Percentiles rank a stretch among this genome's conserved stretches.
Evolutionary conservation across 306 rosid genomes (phyloP).

Genomic region (Cicer chorassanicum): DNA sequence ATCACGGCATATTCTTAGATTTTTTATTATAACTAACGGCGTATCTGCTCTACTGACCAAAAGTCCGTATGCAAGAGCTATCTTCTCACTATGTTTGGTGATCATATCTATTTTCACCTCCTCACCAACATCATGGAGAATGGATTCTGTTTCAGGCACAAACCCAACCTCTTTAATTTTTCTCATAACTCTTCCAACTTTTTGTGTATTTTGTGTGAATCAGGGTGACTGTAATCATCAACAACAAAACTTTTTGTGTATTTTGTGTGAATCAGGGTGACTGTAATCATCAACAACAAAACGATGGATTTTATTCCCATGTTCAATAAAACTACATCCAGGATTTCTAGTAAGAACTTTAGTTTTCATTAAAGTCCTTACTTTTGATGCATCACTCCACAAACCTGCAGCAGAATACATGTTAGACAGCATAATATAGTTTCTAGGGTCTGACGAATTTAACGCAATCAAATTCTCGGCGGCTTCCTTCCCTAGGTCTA

Average conservation of each 20-base stretch:
- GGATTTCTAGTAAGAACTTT: slow-evolving; percentile 57
- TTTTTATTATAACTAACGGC: slow-evolving; percentile 66
- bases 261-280: slow-evolving; percentile 65
- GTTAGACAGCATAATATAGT: slow-evolving; percentile 74
- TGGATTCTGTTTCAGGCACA: slow-evolving; percentile 62
- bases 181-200: slow-evolving; percentile 63
- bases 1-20: slow-evolving; percentile 75
- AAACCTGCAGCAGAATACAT: slow-evolving; percentile 68
- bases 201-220: slow-evolving; percentile 60
- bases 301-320: slow-evolving; percentile 57
- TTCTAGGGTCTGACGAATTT: slow-evolving; percentile 68
- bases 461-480: slow-evolving; percentile 64
- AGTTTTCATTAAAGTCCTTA: slow-evolving; percentile 70
- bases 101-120: slow-evolving; percentile 70
- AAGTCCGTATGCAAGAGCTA: slow-evolving; percentile 84
- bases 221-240: too few relatives aligned
- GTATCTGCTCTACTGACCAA: slow-evolving; percentile 51
- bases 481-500: slow-evolving; percentile 68
- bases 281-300: slow-evolving; percentile 69
- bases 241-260: too few relatives aligned
- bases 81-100: slow-evolving; percentile 77
- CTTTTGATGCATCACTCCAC: slow-evolving; percentile 74
- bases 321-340: slow-evolving; percentile 72
- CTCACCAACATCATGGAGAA: slow-evolving; percentile 72
- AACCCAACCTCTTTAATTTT: slow-evolving; percentile 65